Percentiles rank a stretch among this genome's conserved stretches.
These are phyloP conservation scores for Marasmius oreades DNA, from an alignment of 1,284 basidiomycete species.

Conservation along the genomic window DNA sequence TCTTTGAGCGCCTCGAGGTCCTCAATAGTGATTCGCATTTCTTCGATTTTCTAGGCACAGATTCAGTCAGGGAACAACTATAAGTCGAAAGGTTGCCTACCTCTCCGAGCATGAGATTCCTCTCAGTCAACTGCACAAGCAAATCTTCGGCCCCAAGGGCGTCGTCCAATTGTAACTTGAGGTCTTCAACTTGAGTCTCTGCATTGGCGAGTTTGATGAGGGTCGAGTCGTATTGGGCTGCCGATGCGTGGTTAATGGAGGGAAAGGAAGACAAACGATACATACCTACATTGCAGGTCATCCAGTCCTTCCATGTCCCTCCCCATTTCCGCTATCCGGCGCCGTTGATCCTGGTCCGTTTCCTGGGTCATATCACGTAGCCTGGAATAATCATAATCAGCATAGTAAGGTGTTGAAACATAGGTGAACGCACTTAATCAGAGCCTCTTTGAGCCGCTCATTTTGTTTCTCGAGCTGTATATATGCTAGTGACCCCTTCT, in stretches of 20 bases:
- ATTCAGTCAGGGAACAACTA: neutral
- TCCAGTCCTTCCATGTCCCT: constrained; percentile 75
- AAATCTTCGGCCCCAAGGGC: constrained; percentile 95
- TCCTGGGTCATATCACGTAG: constrained; percentile 87
- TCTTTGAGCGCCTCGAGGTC: constrained; percentile 96
- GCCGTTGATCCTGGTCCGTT: constrained; percentile 81
- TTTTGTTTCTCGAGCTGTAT: constrained; percentile 97
- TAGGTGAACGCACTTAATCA: constrained; percentile 61
- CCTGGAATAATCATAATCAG: constrained; percentile 33
- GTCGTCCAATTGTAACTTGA: constrained; percentile 94
- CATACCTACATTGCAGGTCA: constrained; percentile 60
- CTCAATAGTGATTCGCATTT: constrained; percentile 93
- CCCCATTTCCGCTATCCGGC: constrained; percentile 85
- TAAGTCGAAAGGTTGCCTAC: constrained; percentile 32
- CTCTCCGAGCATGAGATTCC: constrained; percentile 89
- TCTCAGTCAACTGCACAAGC: constrained; percentile 92
- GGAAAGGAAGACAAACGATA: neutral
- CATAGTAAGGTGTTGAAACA: neutral
- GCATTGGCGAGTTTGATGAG: constrained; percentile 81
- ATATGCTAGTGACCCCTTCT: constrained; percentile 72
- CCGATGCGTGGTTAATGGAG: constrained; percentile 8
- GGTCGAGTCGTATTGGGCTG: constrained; percentile 79
- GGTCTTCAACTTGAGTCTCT: constrained; percentile 88
- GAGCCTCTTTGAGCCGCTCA: constrained; percentile 89
- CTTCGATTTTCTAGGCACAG: constrained; percentile 82